These are phyloP conservation scores for Scleroderma bovista DNA, from an alignment of 768 basidiomycete genomes.

Conservation along the genomic window DNA sequence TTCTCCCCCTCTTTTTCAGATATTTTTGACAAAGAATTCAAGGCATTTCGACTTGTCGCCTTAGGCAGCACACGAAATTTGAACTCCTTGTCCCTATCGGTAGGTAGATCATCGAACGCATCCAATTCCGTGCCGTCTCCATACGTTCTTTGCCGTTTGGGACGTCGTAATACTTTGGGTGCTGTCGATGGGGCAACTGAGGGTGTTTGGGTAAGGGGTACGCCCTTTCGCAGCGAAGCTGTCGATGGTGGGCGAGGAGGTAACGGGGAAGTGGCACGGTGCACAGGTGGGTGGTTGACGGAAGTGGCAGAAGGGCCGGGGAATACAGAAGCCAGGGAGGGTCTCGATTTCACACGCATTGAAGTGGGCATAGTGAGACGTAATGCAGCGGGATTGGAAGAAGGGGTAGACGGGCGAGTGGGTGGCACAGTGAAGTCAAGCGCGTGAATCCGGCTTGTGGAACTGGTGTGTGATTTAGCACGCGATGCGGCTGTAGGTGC, in stretches of 20 bases:
- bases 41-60: conserved; percentile 52
- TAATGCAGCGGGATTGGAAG: conserved; percentile 68
- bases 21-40: conserved; percentile 40
- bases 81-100: conserved; percentile 78
- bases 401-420: conserved; percentile 73
- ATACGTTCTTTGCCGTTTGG: conserved; percentile 71
- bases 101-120: conserved; percentile 79
- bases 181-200: conserved; percentile 40
- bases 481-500: conserved; percentile 78
- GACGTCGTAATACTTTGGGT: conserved; percentile 66
- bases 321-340: conserved; percentile 75
- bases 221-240: conserved; percentile 38
- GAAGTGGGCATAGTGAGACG: conserved; percentile 87
- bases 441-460: conserved; percentile 53
- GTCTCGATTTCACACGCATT: conserved; percentile 66
- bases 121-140: conserved; percentile 91
- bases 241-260: conserved; percentile 57
- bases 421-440: conserved; percentile 69
- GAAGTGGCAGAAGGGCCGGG: conserved; percentile 36
- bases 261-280: conserved; percentile 55
- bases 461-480: conserved; percentile 64
- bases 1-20: conserved; percentile 42
- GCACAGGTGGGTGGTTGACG: conserved; percentile 29
- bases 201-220: conserved; percentile 21
- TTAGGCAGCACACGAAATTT: conserved; percentile 73